These are phyloP conservation scores for Fagopyrum homotropicum DNA, from an alignment of 148 eudicot species.

Conservation along the genomic window DNA sequence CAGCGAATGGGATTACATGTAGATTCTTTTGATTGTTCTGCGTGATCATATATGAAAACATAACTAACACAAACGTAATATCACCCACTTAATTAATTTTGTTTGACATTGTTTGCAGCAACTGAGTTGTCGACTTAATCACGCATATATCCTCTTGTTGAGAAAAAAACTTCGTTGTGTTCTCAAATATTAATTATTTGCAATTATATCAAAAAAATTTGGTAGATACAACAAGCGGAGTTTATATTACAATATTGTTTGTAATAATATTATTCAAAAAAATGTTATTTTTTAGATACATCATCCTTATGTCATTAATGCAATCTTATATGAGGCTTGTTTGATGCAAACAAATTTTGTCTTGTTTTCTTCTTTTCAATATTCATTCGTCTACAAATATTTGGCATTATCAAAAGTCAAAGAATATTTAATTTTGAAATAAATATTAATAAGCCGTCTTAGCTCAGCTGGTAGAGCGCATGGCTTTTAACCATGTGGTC, in stretches of 20 bases:
- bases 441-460: background rate
- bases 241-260: too few species aligned
- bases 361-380: too few species aligned
- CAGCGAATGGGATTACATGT: slow-evolving; percentile 80
- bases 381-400: too few species aligned
- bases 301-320: too few species aligned
- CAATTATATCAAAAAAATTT: background rate
- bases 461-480: slow-evolving; percentile 17
- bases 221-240: background rate
- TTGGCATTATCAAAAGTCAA: too few species aligned
- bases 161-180: background rate
- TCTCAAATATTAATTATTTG: background rate
- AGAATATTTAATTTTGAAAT: too few species aligned
- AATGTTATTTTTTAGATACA: too few species aligned
- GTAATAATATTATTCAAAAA: too few species aligned
- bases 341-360: too few species aligned
- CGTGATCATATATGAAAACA: background rate
- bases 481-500: slow-evolving; percentile 55
- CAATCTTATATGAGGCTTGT: too few species aligned
- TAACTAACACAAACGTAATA: too few species aligned
- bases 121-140: slow-evolving; percentile 57
- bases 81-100: background rate
- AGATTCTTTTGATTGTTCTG: background rate
- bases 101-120: slow-evolving; percentile 26
- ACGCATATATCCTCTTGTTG: slow-evolving; percentile 29